Evolutionary conservation across 2,329 filamentous ascomycete species (phyloP).

Genomic region (Aspergillus udagawae): DNA sequence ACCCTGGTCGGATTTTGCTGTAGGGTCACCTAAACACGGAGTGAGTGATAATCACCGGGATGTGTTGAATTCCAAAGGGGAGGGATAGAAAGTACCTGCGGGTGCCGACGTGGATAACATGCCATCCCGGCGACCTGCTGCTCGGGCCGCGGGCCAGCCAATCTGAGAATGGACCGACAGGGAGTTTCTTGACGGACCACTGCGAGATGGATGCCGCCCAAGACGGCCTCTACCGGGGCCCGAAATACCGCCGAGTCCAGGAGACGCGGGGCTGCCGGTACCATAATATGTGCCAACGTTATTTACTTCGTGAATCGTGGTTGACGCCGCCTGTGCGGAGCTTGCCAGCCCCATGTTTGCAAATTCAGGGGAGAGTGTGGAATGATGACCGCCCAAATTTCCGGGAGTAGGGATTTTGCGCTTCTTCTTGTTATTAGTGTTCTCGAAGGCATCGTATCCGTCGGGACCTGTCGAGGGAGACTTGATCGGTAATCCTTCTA

Average conservation of each 20-base stretch:
- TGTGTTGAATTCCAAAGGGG: slow-evolving; percentile 19
- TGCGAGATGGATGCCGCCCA: slow-evolving; percentile 52
- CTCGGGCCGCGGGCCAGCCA: slow-evolving; percentile 50
- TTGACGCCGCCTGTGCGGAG: slow-evolving; percentile 43
- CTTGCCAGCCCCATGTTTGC: slow-evolving; percentile 58
- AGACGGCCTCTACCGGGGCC: slow-evolving; percentile 81
- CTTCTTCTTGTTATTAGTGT: slow-evolving; percentile 99
- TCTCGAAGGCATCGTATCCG: slow-evolving; percentile 96
- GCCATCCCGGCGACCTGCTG: slow-evolving; percentile 46
- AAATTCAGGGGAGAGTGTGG: slow-evolving; percentile 59
- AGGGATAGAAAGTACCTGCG: slow-evolving; percentile 24
- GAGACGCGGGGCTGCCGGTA: slow-evolving; percentile 51
- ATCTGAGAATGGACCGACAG: slow-evolving; percentile 57
- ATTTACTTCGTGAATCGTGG: slow-evolving; percentile 43
- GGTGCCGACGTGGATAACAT: slow-evolving; percentile 43
- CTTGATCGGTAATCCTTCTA: slow-evolving; percentile 34
- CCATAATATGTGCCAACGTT: slow-evolving; percentile 53
- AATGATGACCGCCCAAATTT: slow-evolving; percentile 59
- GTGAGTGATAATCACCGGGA: slow-evolving; percentile 9
- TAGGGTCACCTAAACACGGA: slow-evolving; percentile 29
- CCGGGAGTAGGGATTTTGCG: slow-evolving; percentile 92
- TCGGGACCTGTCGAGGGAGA: slow-evolving; percentile 71
- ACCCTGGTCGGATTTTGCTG: slow-evolving; percentile 56
- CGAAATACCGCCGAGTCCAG: slow-evolving; percentile 67
- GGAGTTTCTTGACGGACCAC: slow-evolving; percentile 58